Percentiles rank a stretch among this genome's conserved stretches.
phyloP scores from a whole-genome alignment of 2,329 filamentous ascomycete genomes.

The Colletotrichum limetticola region DNA sequence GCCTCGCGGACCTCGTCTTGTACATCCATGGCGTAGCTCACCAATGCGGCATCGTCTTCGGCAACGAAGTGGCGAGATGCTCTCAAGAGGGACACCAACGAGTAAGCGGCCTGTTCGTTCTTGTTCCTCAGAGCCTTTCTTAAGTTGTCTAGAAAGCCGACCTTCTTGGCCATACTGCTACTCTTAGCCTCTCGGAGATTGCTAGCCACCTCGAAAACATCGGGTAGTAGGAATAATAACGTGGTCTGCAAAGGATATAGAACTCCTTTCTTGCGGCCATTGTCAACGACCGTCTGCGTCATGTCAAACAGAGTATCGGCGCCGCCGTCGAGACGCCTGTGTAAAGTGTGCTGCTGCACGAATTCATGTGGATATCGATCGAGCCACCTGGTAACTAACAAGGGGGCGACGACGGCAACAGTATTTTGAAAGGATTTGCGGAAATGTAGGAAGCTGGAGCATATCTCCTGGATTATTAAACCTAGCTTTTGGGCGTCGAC shows the following conservation, averaged over 20 bases:
- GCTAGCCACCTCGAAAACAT: conserved; percentile 77
- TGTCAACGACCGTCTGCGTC: conserved; percentile 70
- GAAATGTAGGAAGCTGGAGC: conserved; percentile 74
- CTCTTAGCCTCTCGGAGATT: conserved; percentile 73
- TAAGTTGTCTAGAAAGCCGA: conserved; percentile 71
- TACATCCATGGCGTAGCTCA: conserved; percentile 76
- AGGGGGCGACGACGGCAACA: conserved; percentile 69
- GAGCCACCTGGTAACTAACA: conserved; percentile 74
- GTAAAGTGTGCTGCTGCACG: conserved; percentile 68
- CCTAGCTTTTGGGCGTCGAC: conserved; percentile 71
- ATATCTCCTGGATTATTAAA: conserved; percentile 72
- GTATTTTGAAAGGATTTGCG: conserved; percentile 72
- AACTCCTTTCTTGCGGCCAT: conserved; percentile 62
- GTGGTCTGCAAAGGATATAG: conserved; percentile 72
- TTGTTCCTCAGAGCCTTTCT: conserved; percentile 72
- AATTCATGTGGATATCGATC: conserved; percentile 74
- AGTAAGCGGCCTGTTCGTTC: conserved; percentile 75
- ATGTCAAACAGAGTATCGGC: conserved; percentile 78
- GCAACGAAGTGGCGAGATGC: conserved; percentile 72
- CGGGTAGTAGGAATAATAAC: conserved; percentile 71
- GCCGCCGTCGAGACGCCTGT: conserved; percentile 71
- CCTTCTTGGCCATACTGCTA: conserved; percentile 72
- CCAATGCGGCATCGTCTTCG: conserved; percentile 70
- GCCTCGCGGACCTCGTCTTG: conserved; percentile 76
- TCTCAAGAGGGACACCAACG: conserved; percentile 70